phyloP scores from a whole-genome alignment of 345 rosid species.

The Eucalyptus paniculata region DNA sequence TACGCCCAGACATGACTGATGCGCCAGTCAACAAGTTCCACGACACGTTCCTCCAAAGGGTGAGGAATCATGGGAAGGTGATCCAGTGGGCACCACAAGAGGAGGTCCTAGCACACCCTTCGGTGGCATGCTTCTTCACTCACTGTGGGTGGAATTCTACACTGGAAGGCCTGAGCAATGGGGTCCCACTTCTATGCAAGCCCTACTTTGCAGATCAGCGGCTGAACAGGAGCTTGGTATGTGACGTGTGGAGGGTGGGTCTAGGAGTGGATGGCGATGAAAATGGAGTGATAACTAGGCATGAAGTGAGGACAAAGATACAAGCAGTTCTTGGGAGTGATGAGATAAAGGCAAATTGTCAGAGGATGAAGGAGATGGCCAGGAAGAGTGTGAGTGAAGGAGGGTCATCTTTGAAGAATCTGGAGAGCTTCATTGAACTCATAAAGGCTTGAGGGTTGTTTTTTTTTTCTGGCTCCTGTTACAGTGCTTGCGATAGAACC shows the following conservation, averaged over 20 bases:
- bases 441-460: neutral
- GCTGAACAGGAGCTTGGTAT: neutral
- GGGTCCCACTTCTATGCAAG: slow-evolving; percentile 21
- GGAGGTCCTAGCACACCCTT: slow-evolving; percentile 7
- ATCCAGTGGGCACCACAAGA: slow-evolving; percentile 14
- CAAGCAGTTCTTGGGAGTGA: no score
- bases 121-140: slow-evolving; percentile 11
- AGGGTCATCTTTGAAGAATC: neutral
- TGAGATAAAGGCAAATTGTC: no score
- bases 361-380: neutral
- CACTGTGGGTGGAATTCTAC: slow-evolving; percentile 15
- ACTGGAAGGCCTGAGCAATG: slow-evolving; percentile 5
- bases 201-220: slow-evolving; percentile 9
- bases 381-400: neutral
- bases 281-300: no score
- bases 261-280: no score
- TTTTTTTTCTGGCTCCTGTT: neutral
- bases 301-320: no score
- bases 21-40: neutral
- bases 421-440: neutral
- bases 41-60: neutral
- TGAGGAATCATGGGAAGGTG: neutral
- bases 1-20: neutral
- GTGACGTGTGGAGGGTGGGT: no score
- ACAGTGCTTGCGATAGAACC: neutral